These are phyloP conservation scores for Eleusine coracana DNA, from an alignment of 176 grass and related monocot genomes.

Conservation along the genomic window DNA sequence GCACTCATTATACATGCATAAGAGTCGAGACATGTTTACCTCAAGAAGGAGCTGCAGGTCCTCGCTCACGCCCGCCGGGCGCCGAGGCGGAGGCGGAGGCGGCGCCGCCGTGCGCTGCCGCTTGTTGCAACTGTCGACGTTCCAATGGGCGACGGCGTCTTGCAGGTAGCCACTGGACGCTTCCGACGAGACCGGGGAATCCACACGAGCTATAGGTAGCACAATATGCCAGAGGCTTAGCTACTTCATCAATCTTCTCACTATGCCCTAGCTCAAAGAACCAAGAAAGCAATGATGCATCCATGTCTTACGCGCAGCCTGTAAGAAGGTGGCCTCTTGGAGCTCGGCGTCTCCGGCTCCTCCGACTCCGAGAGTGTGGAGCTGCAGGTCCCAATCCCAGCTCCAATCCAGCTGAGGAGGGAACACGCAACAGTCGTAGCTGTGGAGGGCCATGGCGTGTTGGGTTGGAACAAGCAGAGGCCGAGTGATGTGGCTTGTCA, in stretches of 20 bases:
- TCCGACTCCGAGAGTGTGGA: conserved; percentile 18
- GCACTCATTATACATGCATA: background rate
- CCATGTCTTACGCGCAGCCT: conserved; percentile 40
- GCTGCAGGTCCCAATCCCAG: conserved; percentile 29
- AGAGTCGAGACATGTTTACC: conserved; percentile 29
- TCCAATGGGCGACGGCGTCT: conserved; percentile 53
- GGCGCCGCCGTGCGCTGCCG: conserved; percentile 41
- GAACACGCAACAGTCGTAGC: conserved; percentile 30
- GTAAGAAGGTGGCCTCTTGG: conserved; percentile 7
- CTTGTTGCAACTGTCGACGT: conserved; percentile 51
- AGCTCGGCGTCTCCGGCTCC: conserved; percentile 8
- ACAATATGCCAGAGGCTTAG: background rate
- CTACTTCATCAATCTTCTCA: background rate
- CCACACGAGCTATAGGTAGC: conserved; percentile 44
- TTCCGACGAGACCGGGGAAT: conserved; percentile 60
- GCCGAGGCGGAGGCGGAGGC: conserved; percentile 14
- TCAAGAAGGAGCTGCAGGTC: conserved; percentile 65
- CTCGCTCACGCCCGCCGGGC: conserved; percentile 38
- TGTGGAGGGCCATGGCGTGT: conserved; percentile 54
- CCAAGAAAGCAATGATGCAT: background rate
- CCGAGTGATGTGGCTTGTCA: conserved; percentile 41
- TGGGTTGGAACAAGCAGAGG: background rate
- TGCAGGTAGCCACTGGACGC: conserved; percentile 67
- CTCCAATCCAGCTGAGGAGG: conserved; percentile 27
- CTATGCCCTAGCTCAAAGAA: conserved; percentile 18